These are phyloP conservation scores for Pugionium dolabratum DNA, from an alignment of 345 rosid genomes.

Conservation along the genomic window DNA sequence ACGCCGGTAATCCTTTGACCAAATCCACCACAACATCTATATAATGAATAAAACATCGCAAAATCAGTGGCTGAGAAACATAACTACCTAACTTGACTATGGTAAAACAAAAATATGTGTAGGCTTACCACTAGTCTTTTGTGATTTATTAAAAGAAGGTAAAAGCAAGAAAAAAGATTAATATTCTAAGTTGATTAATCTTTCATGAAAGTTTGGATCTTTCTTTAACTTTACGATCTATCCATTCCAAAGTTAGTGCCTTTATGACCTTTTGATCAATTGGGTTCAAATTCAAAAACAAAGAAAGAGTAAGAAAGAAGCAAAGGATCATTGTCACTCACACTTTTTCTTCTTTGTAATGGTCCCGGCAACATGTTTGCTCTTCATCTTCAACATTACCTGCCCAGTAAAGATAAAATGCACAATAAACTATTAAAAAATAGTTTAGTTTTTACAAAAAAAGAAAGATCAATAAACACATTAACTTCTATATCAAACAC, in stretches of 20 bases:
- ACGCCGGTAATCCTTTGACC: conserved; percentile 60
- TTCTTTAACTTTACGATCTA: conserved; percentile 33
- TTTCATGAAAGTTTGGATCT: conserved; percentile 23
- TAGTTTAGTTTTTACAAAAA: conserved; percentile 7
- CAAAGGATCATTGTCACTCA: conserved; percentile 44
- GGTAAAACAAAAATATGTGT: no score
- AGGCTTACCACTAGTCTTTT: no score
- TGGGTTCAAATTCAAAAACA: conserved; percentile 10
- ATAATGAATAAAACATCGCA: conserved; percentile 10
- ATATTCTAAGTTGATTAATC: conserved; percentile 17
- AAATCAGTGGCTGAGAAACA: neutral
- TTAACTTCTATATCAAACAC: neutral
- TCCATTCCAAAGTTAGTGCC: conserved; percentile 18
- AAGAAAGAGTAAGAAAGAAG: conserved; percentile 39
- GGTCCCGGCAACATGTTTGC: conserved; percentile 82
- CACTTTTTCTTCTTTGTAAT: conserved; percentile 87
- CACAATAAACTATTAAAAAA: neutral
- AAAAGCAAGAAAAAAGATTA: neutral
- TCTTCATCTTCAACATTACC: conserved; percentile 86
- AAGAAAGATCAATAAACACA: neutral
- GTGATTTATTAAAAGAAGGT: neutral
- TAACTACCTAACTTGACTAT: no score
- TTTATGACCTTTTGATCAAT: conserved; percentile 29
- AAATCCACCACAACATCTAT: conserved; percentile 70
- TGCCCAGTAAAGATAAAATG: conserved; percentile 29